Conservation (phyloP, 768 basidiomycete species). For the Tricholoma flavovirens region DNA sequence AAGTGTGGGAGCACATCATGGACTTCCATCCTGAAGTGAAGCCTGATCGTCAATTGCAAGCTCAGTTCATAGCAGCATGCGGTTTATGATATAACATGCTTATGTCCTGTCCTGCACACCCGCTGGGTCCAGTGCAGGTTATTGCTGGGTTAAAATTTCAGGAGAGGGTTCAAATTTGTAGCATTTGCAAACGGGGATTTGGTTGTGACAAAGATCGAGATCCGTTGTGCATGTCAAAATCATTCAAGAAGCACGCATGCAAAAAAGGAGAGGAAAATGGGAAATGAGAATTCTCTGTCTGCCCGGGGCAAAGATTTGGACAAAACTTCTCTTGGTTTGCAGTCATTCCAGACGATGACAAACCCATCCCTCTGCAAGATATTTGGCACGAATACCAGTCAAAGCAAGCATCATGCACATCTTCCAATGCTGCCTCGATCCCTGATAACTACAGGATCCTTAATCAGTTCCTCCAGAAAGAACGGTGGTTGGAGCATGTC, state of each 20-base stretch:
- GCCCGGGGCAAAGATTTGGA: not conserved
- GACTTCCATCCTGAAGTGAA: not conserved
- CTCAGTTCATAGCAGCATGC: not conserved
- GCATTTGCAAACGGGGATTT: not conserved
- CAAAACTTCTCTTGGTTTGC: not conserved
- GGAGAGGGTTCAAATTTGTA: not conserved
- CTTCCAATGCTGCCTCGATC: not conserved
- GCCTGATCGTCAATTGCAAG: not conserved
- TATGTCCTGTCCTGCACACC: not conserved
- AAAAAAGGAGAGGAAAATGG: not conserved
- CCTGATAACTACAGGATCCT: not conserved
- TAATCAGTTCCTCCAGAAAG: not conserved
- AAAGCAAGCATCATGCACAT: not conserved
- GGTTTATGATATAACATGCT: not conserved
- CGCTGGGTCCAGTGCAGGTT: not conserved
- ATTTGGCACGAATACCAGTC: not conserved
- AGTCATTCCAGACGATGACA: not conserved
- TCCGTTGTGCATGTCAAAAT: not conserved
- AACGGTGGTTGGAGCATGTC: slow-evolving; percentile 3
- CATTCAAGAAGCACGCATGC: not conserved
- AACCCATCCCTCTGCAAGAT: not conserved
- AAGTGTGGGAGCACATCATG: not conserved
- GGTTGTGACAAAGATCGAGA: not conserved
- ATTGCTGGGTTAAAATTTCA: not conserved
- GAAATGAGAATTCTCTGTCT: not conserved